Base-by-base conservation (phyloP, 225 moss, liverwort and hornwort genomes). In the Sphagnum contortum region DNA sequence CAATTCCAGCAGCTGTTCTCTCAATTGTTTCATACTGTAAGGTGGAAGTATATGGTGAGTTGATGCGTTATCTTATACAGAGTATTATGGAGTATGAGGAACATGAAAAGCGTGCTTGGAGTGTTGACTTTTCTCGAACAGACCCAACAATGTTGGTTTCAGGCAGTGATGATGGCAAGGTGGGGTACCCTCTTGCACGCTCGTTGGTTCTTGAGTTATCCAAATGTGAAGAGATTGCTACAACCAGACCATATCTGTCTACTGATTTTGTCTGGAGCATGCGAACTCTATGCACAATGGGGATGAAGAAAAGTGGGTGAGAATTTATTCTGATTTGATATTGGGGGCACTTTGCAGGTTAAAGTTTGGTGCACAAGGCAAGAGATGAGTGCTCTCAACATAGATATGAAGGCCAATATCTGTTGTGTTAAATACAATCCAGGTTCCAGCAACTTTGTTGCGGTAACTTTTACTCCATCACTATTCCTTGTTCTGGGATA, bases 71-170 rank as follows among this genome's bases (percentile, higher is more conserved):
- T 29, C 29, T 29, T 29, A 29, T 48, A 48, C 63, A 84, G 92
- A 92, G 96, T 75, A 76, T 96, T 64, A 81, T 85, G 79, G 92
- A 92, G 70, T 96, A 96, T 57, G 96, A 96, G 62, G 95, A 96
- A 77, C 96, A 96, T 61, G 96, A 96, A 79, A 96, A 90, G 79
- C 90, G 96, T 45, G 90, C 90, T 50, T 96, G 96, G 96, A 92
- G 90, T 75, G 94, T 91, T 44, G 89, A 87, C 68, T 94, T 91
- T 61, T 91, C 89, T 3, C 75, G 72, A 48, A 87, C 70, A 62
- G 89, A 91, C 51, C 83, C 91, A 49, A 86, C 83, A 9, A 86
- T 85, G 75, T 73, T 89, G 48, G 91, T 94, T 6, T 91, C 94
- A 12, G 91, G 94, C 45, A 89, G 89, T 79, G 91, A 94, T 70